Evolutionary conservation across 176 grass and related monocot species (phyloP).

Genomic region (Zoysia japonica): DNA sequence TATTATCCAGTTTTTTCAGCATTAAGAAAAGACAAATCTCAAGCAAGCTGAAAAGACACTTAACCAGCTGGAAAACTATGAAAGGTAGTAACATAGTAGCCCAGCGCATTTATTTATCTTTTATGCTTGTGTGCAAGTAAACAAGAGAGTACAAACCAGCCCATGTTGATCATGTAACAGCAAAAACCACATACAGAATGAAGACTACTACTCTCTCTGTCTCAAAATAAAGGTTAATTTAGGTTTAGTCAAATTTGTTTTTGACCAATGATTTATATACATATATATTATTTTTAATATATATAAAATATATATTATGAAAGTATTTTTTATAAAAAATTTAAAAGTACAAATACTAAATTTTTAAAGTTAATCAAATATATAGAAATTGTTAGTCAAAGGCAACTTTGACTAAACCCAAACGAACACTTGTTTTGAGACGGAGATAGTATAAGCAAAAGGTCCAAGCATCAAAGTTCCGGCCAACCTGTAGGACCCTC

Average conservation of each 20-base stretch:
- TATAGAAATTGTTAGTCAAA: too few relatives aligned
- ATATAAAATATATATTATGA: too few relatives aligned
- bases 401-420: too few relatives aligned
- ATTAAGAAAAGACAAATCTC: slow-evolving; percentile 30
- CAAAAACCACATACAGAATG: slow-evolving; percentile 37
- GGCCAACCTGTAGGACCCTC: slow-evolving; percentile 35
- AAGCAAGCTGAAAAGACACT: slow-evolving; percentile 40
- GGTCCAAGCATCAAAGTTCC: slow-evolving; percentile 29
- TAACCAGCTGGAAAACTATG: slow-evolving; percentile 13
- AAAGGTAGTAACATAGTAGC: slow-evolving; percentile 18
- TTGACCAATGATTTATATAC: too few relatives aligned
- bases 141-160: slow-evolving; percentile 43
- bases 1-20: background rate
- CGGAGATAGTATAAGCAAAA: slow-evolving; percentile 25
- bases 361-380: too few relatives aligned
- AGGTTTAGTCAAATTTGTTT: too few relatives aligned
- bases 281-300: too few relatives aligned
- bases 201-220: slow-evolving; percentile 15
- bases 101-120: slow-evolving; percentile 56
- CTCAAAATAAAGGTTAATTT: too few relatives aligned
- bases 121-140: slow-evolving; percentile 50
- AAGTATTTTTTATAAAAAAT: too few relatives aligned
- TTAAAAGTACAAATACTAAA: too few relatives aligned
- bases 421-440: too few relatives aligned
- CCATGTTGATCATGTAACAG: slow-evolving; percentile 48